These are phyloP conservation scores for Nelumbo lutea DNA, from an alignment of 164 flowering plant species.

Conservation along the genomic window DNA sequence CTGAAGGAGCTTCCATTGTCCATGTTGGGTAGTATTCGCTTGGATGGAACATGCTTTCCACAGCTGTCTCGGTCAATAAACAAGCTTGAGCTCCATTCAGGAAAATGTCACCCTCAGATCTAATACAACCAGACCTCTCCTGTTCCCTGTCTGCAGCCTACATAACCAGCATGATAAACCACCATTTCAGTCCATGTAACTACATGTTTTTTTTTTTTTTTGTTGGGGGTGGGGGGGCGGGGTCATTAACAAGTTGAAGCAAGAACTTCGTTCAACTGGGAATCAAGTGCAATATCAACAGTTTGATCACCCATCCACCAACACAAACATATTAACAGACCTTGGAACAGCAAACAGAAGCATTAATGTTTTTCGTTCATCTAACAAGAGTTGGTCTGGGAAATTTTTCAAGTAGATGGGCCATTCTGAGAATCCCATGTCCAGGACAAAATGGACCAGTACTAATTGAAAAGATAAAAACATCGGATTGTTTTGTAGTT, in stretches of 20 bases:
- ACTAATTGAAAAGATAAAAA: too few species aligned
- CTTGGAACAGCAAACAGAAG: neutral
- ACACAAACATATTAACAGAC: neutral
- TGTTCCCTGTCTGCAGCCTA: constrained; percentile 40
- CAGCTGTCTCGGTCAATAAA: constrained; percentile 4
- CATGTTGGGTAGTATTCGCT: constrained; percentile 32
- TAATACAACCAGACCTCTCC: constrained; percentile 26
- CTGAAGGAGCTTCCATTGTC: constrained; percentile 33
- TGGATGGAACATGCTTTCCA: constrained; percentile 26
- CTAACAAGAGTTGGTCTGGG: neutral
- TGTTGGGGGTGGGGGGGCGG: too few species aligned
- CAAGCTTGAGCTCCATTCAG: constrained; percentile 31
- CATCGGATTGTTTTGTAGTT: too few species aligned
- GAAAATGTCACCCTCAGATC: constrained; percentile 37
- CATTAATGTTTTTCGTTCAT: neutral
- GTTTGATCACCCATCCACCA: neutral
- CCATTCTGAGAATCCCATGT: too few species aligned
- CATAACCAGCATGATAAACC: neutral
- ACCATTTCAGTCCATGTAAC: neutral
- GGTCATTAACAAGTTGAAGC: neutral
- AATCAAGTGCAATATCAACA: neutral
- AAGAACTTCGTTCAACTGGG: neutral
- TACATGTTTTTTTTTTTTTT: too few species aligned
- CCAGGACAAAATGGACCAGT: too few species aligned
- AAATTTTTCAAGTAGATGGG: too few species aligned